These are phyloP conservation scores for Tilletia setariae DNA, from an alignment of 1,284 basidiomycete genomes.

Conservation along the genomic window DNA sequence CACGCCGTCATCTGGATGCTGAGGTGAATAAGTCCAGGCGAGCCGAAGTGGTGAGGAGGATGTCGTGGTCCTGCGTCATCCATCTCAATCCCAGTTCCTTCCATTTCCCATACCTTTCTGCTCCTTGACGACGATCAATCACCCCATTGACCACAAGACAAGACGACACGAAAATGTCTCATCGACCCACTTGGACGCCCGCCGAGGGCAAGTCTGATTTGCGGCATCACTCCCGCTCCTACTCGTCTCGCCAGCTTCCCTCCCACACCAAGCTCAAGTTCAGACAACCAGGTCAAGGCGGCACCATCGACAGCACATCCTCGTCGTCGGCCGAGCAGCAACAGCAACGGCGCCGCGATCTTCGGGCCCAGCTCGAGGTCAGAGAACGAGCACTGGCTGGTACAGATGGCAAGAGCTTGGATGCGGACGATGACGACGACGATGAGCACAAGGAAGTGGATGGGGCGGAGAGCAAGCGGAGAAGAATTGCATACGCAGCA, in stretches of 20 bases:
- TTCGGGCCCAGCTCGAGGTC: slow-evolving; percentile 40
- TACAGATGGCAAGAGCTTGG: slow-evolving; percentile 19
- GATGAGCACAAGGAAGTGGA: slow-evolving; percentile 5
- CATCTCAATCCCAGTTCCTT: background rate
- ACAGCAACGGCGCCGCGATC: slow-evolving; percentile 25
- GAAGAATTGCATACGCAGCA: background rate
- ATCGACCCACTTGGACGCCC: slow-evolving; percentile 50
- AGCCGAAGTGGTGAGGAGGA: background rate
- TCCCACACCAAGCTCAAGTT: slow-evolving; percentile 51
- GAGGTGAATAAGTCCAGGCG: too few species aligned
- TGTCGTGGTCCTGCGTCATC: too few species aligned
- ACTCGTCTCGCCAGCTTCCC: slow-evolving; percentile 26
- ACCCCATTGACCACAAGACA: slow-evolving; percentile 18
- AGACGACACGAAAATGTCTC: slow-evolving; percentile 22
- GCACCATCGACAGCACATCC: slow-evolving; percentile 3
- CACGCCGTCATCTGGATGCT: slow-evolving; percentile 2
- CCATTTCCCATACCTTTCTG: background rate
- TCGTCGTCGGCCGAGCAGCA: background rate
- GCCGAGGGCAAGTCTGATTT: slow-evolving; percentile 38
- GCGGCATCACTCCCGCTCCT: slow-evolving; percentile 31
- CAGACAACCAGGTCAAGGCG: slow-evolving; percentile 32
- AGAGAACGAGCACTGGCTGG: slow-evolving; percentile 34
- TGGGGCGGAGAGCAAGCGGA: slow-evolving; percentile 24
- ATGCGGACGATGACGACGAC: slow-evolving; percentile 25
- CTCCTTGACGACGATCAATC: slow-evolving; percentile 1